Evolutionary conservation across 78 protist genomes (phyloP).

Genomic region (Planoprotostelium fungivorum): DNA sequence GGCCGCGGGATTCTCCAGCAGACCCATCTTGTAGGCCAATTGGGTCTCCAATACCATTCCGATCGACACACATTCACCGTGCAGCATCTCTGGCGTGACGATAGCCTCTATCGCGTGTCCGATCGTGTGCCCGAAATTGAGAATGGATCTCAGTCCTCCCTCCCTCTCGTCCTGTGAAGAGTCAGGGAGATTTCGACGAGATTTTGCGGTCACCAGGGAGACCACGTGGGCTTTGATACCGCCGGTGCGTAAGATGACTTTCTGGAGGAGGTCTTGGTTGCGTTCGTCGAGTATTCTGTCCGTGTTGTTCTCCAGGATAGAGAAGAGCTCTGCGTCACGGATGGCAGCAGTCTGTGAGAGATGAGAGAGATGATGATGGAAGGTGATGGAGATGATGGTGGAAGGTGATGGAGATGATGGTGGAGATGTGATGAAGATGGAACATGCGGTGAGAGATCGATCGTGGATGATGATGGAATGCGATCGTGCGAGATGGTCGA

Average conservation of each 20-base stretch:
- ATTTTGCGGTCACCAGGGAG: not conserved
- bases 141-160: constrained; percentile 60
- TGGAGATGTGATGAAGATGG: no score
- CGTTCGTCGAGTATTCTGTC: constrained; percentile 17
- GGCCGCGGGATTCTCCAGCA: constrained; percentile 3
- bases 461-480: no score
- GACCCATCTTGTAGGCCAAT: constrained; percentile 29
- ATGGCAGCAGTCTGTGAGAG: constrained; percentile 53
- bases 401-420: no score
- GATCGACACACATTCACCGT: constrained; percentile 73
- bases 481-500: not conserved
- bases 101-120: constrained; percentile 84
- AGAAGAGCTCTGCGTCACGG: constrained; percentile 36
- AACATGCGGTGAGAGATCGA: no score
- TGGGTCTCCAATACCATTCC: constrained; percentile 59
- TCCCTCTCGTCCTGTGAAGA: constrained; percentile 65
- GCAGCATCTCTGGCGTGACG: constrained; percentile 51
- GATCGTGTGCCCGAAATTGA: constrained; percentile 82
- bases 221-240: constrained; percentile 55
- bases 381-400: no score
- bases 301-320: constrained; percentile 19
- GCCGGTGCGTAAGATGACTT: constrained; percentile 19
- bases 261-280: constrained; percentile 17
- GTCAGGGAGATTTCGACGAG: not conserved
- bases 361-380: not conserved